A percentile compares a stretch with the other conserved stretches of the same genome.
Evolutionary conservation across 2,329 filamentous ascomycete species (phyloP).

Genomic region (Didymella exigua): DNA sequence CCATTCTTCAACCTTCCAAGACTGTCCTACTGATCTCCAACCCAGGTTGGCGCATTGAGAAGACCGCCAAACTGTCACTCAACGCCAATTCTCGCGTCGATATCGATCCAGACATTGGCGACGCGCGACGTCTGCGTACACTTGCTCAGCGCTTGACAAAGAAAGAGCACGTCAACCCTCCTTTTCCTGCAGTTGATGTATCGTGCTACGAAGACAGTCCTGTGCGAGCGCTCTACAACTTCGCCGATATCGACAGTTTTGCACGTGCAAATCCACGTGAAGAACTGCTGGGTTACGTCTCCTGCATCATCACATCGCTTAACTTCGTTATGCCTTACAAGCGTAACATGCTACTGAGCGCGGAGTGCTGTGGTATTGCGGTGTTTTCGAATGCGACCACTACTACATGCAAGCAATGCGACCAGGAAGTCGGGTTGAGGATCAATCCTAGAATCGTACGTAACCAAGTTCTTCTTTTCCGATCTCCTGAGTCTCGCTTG

Average conservation of each 20-base stretch:
- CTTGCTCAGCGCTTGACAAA: slow-evolving; percentile 56
- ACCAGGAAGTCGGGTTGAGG: slow-evolving; percentile 41
- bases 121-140: slow-evolving; percentile 60
- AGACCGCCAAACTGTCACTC: slow-evolving; percentile 45
- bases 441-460: slow-evolving; percentile 52
- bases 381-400: slow-evolving; percentile 58
- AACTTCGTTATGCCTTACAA: slow-evolving; percentile 49
- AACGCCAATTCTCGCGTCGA: slow-evolving; percentile 58
- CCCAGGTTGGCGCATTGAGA: slow-evolving; percentile 50
- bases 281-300: slow-evolving; percentile 53
- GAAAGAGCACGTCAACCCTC: slow-evolving; percentile 58
- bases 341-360: slow-evolving; percentile 53
- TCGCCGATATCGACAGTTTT: slow-evolving; percentile 55
- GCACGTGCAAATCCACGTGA: slow-evolving; percentile 35
- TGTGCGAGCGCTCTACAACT: slow-evolving; percentile 49
- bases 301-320: slow-evolving; percentile 51
- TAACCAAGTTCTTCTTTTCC: not conserved
- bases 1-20: slow-evolving; percentile 54
- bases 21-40: slow-evolving; percentile 59
- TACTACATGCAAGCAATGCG: slow-evolving; percentile 51
- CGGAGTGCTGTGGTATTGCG: slow-evolving; percentile 59
- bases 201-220: slow-evolving; percentile 28
- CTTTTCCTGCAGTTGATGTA: slow-evolving; percentile 51
- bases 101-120: slow-evolving; percentile 60
- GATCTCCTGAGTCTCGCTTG: not conserved